Conservation (phyloP, 2,329 filamentous ascomycete genomes). For the Cercospora brassicicola region DNA sequence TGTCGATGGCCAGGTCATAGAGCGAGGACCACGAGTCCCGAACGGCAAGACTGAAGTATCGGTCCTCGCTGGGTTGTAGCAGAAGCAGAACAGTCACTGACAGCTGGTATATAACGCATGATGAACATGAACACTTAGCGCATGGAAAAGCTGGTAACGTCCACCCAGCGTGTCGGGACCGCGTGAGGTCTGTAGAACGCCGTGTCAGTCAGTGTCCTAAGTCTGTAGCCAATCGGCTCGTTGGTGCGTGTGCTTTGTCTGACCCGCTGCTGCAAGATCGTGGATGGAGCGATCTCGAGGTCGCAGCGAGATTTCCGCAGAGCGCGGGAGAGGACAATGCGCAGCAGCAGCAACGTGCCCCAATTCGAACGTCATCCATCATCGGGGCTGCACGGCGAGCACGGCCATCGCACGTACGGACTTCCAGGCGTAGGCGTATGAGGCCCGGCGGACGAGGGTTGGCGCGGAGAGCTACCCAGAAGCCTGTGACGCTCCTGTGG, state of each 20-base stretch:
- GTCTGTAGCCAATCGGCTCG: background rate
- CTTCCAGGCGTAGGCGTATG: background rate
- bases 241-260: background rate
- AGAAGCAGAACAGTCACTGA: constrained; percentile 8
- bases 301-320: background rate
- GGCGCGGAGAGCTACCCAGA: background rate
- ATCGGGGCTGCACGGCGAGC: background rate
- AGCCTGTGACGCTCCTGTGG: background rate
- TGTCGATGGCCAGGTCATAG: constrained; percentile 12
- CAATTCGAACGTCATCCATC: background rate
- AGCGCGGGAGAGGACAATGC: background rate
- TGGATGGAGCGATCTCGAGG: background rate
- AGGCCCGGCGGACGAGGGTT: background rate
- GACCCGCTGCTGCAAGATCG: background rate
- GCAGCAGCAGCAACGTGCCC: background rate
- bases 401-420: background rate
- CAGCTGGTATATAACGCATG: background rate
- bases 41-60: constrained; percentile 11
- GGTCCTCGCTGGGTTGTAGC: constrained; percentile 3
- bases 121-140: background rate
- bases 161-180: background rate
- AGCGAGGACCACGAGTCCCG: background rate
- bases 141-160: background rate
- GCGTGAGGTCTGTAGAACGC: background rate
- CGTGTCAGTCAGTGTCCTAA: background rate